phyloP scores from a whole-genome alignment of 306 rosid species.

The Dryas octopetala region DNA sequence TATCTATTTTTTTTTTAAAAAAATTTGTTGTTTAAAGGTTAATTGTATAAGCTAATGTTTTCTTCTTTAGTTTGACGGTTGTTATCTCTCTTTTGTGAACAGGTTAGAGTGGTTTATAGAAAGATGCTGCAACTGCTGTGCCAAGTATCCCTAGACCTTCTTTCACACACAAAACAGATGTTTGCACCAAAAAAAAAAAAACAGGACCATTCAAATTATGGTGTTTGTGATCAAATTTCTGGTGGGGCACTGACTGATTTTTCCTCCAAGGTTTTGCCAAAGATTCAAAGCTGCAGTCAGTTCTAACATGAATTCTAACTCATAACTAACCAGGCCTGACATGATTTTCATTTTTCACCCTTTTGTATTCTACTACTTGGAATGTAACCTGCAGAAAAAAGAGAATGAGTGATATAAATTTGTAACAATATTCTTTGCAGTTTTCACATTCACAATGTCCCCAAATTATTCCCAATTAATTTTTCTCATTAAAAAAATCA shows the following conservation, averaged over 20 bases:
- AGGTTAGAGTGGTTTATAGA: slow-evolving; percentile 66
- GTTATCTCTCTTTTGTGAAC: slow-evolving; percentile 27
- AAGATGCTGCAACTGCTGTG: slow-evolving; percentile 56
- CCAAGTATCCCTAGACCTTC: slow-evolving; percentile 26
- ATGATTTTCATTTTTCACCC: not conserved
- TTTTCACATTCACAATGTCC: not conserved
- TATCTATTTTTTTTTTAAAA: not conserved
- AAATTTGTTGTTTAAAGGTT: too few species aligned
- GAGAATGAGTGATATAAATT: not conserved
- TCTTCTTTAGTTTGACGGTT: not conserved
- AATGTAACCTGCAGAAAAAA: not conserved
- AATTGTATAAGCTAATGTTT: too few species aligned
- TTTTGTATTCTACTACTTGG: not conserved
- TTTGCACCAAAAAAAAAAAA: slow-evolving; percentile 4
- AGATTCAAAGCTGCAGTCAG: slow-evolving; percentile 5
- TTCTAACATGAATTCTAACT: slow-evolving; percentile 8
- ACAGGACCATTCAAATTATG: not conserved
- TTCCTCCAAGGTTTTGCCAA: not conserved
- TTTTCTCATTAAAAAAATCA: not conserved
- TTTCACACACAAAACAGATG: slow-evolving; percentile 17
- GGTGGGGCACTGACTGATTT: not conserved
- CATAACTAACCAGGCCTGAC: not conserved
- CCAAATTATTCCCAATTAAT: not conserved
- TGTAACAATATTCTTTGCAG: not conserved
- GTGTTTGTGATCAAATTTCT: not conserved